Conservation (phyloP, 2,329 filamentous ascomycete species). For the Fusarium sp. region DNA sequence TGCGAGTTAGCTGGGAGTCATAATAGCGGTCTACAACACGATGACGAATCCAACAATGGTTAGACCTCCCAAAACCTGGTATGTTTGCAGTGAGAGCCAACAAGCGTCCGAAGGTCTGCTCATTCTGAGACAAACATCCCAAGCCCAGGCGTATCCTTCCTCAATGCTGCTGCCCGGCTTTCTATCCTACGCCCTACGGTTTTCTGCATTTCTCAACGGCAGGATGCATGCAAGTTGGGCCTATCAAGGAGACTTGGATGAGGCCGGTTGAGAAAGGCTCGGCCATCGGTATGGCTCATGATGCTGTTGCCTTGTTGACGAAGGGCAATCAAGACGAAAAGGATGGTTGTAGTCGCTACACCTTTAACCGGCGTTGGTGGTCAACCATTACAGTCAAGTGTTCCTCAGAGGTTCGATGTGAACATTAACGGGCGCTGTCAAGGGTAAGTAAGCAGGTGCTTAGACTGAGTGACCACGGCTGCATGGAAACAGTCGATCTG, state of each 20-base stretch:
- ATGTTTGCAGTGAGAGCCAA: background rate
- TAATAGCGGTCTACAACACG: slow-evolving; percentile 15
- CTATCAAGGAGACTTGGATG: background rate
- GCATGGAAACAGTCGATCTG: background rate
- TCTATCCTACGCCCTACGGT: background rate
- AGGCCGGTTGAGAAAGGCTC: background rate
- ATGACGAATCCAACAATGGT: background rate
- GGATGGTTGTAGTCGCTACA: background rate
- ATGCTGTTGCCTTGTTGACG: background rate
- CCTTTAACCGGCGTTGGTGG: no score
- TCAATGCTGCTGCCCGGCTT: background rate
- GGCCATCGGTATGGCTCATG: background rate
- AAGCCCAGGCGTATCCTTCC: background rate
- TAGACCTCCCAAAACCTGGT: background rate
- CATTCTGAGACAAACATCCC: background rate
- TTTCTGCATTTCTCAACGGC: background rate
- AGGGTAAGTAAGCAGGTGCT: background rate
- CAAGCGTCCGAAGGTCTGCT: background rate
- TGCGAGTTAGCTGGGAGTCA: background rate
- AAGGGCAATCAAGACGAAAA: background rate
- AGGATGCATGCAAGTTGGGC: background rate
- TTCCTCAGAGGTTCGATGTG: no score
- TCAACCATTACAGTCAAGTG: no score
- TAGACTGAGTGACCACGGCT: background rate
- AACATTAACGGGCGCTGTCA: background rate